Evolutionary conservation across 1,284 basidiomycete species (phyloP).

Genomic region (Ganoderma sinense): DNA sequence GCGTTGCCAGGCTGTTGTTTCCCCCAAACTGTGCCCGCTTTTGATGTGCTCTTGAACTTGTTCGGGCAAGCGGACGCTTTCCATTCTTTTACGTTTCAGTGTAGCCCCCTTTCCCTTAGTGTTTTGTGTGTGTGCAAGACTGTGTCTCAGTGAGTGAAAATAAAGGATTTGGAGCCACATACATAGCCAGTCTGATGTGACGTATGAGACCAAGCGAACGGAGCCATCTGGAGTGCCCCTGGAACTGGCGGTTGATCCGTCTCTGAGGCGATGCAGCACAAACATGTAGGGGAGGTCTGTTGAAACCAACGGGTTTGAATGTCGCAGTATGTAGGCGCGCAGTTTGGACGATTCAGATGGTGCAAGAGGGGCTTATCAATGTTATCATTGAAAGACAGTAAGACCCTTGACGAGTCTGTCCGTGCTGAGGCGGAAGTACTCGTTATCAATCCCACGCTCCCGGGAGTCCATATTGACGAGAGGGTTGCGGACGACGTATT

Average conservation of each 20-base stretch:
- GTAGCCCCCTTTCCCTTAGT: constrained; percentile 17
- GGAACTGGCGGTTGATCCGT: not conserved
- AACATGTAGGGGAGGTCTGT: not conserved
- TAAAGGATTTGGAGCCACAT: constrained; percentile 17
- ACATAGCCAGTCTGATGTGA: not conserved
- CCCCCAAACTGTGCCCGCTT: not conserved
- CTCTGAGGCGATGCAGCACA: not conserved
- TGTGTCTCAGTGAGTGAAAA: constrained; percentile 16
- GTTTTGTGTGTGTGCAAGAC: constrained; percentile 15
- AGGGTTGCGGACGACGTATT: constrained; percentile 93
- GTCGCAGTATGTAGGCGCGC: not conserved
- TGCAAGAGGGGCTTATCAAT: constrained; percentile 22
- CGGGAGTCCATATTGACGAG: constrained; percentile 84
- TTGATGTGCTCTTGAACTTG: constrained; percentile 7
- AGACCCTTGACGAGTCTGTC: constrained; percentile 80
- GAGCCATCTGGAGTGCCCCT: not conserved
- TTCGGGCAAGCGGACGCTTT: constrained; percentile 18
- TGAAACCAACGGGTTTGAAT: not conserved
- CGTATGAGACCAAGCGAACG: not conserved
- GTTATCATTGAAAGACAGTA: constrained; percentile 53
- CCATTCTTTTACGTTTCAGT: constrained; percentile 8
- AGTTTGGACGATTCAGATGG: too few species aligned
- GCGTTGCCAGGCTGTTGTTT: constrained; percentile 13
- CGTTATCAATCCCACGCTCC: constrained; percentile 88
- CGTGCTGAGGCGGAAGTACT: constrained; percentile 85